Evolutionary conservation across 2,329 filamentous ascomycete species (phyloP).

Genomic region (Hypoxylon sp.): DNA sequence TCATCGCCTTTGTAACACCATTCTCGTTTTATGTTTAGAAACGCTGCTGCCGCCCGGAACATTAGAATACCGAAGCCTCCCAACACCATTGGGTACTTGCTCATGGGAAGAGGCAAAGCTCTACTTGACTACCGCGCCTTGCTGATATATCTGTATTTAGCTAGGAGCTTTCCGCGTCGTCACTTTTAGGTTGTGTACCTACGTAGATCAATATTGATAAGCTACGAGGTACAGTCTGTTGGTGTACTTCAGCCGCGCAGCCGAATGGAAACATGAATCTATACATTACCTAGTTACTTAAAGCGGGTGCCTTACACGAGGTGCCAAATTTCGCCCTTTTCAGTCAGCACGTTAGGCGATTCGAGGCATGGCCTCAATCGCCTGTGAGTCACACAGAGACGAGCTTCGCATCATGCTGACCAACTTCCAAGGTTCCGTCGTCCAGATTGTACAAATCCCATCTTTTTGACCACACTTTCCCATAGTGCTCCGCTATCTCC

Average conservation of each 20-base stretch:
- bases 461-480: slow-evolving; percentile 46
- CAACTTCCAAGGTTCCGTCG: slow-evolving; percentile 14
- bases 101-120: slow-evolving; percentile 6
- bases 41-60: slow-evolving; percentile 35
- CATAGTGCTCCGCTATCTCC: slow-evolving; percentile 44
- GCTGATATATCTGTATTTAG: slow-evolving; percentile 25
- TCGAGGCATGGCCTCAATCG: slow-evolving; percentile 28
- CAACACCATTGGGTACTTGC: slow-evolving; percentile 9
- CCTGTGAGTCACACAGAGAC: slow-evolving; percentile 40
- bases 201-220: slow-evolving; percentile 4
- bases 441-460: slow-evolving; percentile 47
- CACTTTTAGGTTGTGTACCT: slow-evolving; percentile 19
- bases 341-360: slow-evolving; percentile 29
- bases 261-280: slow-evolving; percentile 18
- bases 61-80: slow-evolving; percentile 8
- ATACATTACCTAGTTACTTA: slow-evolving; percentile 22
- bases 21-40: slow-evolving; percentile 28
- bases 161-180: background rate
- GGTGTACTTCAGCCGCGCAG: slow-evolving; percentile 15
- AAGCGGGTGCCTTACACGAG: slow-evolving; percentile 39
- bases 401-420: slow-evolving; percentile 35
- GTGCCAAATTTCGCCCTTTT: slow-evolving; percentile 29
- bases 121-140: slow-evolving; percentile 11
- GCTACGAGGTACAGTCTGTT: slow-evolving; percentile 18
- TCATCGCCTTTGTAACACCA: slow-evolving; percentile 37